Conservation (phyloP, 768 basidiomycete species). For the Pulveroboletus sp. region DNA sequence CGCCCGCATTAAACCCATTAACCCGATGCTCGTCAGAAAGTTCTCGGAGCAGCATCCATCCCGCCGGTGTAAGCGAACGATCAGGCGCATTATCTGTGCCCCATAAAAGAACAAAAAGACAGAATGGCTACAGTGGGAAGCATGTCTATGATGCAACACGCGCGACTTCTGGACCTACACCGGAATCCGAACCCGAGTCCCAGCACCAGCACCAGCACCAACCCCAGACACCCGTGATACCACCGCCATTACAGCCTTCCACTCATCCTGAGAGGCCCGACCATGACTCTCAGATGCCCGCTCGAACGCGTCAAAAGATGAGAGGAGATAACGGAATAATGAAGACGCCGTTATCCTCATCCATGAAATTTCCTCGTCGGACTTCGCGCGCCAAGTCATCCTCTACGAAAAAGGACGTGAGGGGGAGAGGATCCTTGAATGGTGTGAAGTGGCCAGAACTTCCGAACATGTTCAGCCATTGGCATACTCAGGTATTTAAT, state of each 20-base stretch:
- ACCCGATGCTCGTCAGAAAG: neutral
- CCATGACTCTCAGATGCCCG: neutral
- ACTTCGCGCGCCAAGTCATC: neutral
- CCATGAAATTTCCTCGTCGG: neutral
- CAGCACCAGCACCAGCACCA: neutral
- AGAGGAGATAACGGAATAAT: neutral
- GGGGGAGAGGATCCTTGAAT: neutral
- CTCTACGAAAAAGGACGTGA: neutral
- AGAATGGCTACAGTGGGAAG: neutral
- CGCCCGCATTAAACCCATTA: neutral
- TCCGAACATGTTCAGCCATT: constrained; percentile 7
- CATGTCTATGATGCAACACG: neutral
- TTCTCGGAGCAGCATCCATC: neutral
- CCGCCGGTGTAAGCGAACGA: neutral
- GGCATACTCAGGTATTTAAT: constrained; percentile 24
- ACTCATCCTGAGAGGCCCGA: neutral
- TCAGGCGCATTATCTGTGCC: neutral
- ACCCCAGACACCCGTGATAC: neutral
- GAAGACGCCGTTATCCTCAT: neutral
- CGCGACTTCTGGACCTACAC: neutral
- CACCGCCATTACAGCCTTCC: neutral
- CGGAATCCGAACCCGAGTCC: neutral
- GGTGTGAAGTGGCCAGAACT: constrained; percentile 16
- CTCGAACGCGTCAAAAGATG: neutral
- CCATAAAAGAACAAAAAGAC: constrained; percentile 4